phyloP scores from a whole-genome alignment of 1,284 basidiomycete genomes.

The Ganoderma lingzhi region DNA sequence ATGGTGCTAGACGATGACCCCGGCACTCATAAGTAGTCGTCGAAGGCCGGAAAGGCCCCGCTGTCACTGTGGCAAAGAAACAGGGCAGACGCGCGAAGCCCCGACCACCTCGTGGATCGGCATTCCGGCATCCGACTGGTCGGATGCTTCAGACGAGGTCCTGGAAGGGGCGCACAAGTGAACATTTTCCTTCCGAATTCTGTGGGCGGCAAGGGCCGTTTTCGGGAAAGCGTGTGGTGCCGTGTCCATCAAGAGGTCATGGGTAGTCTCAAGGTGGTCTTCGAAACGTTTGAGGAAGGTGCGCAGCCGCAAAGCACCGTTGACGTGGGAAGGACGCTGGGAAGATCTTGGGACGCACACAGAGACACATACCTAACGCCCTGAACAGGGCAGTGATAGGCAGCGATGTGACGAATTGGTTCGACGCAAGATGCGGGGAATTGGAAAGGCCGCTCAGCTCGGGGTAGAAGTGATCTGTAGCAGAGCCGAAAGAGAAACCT shows the following conservation, averaged over 20 bases:
- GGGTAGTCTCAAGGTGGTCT: background rate
- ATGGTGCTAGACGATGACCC: background rate
- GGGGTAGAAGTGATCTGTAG: background rate
- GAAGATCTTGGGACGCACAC: background rate
- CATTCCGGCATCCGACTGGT: background rate
- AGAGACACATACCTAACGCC: background rate
- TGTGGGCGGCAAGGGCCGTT: background rate
- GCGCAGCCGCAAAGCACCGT: background rate
- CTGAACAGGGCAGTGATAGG: background rate
- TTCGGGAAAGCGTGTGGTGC: background rate
- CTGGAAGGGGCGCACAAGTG: background rate
- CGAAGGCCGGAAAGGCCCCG: background rate
- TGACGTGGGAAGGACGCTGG: background rate
- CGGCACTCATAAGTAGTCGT: background rate
- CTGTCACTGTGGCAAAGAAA: background rate
- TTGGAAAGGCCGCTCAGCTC: background rate
- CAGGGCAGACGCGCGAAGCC: conserved; percentile 1
- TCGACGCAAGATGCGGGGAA: background rate
- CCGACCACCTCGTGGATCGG: background rate
- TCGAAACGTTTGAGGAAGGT: background rate
- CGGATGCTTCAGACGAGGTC: background rate
- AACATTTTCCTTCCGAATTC: background rate
- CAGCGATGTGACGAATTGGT: background rate
- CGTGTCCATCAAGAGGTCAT: background rate
- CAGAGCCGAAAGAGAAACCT: background rate